Percentiles rank a stretch among this genome's conserved stretches.
Conservation (phyloP, 805 yeast species). For the Saccharomycopsis guyanensis region DNA sequence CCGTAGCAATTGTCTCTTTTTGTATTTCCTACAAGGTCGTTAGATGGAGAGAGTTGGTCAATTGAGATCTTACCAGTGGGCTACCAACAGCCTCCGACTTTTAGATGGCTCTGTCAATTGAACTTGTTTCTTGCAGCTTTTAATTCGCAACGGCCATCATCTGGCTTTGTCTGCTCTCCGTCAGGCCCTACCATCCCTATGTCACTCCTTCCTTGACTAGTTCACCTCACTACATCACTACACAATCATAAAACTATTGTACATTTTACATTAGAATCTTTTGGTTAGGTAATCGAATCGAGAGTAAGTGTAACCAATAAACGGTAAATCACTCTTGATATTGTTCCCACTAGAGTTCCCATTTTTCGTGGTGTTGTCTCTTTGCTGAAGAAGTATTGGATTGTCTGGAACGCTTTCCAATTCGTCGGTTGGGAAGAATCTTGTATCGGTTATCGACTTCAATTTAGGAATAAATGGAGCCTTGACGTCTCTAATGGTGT, state of each 20-base stretch:
- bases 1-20: too few relatives aligned
- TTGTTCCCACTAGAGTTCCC: conserved; percentile 39
- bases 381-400: conserved; percentile 42
- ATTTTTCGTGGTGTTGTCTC: conserved; percentile 53
- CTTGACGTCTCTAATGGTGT: conserved; percentile 73
- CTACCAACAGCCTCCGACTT: too few relatives aligned
- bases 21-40: too few relatives aligned
- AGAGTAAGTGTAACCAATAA: conserved; percentile 94
- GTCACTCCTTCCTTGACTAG: too few relatives aligned
- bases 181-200: too few relatives aligned
- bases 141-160: too few relatives aligned
- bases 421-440: conserved; percentile 97
- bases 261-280: conserved; percentile 29
- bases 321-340: conserved; percentile 83
- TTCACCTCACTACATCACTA: too few relatives aligned
- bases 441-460: conserved; percentile 87
- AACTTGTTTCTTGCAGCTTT: too few relatives aligned
- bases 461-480: conserved; percentile 93
- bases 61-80: not conserved
- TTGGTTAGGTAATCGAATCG: conserved; percentile 88
- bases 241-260: too few relatives aligned
- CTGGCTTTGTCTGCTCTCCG: too few relatives aligned
- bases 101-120: too few relatives aligned
- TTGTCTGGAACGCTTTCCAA: conserved; percentile 90
- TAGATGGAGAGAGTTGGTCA: not conserved